These are phyloP conservation scores for Boletus reticulatus DNA, from an alignment of 768 basidiomycete species.

Conservation along the genomic window DNA sequence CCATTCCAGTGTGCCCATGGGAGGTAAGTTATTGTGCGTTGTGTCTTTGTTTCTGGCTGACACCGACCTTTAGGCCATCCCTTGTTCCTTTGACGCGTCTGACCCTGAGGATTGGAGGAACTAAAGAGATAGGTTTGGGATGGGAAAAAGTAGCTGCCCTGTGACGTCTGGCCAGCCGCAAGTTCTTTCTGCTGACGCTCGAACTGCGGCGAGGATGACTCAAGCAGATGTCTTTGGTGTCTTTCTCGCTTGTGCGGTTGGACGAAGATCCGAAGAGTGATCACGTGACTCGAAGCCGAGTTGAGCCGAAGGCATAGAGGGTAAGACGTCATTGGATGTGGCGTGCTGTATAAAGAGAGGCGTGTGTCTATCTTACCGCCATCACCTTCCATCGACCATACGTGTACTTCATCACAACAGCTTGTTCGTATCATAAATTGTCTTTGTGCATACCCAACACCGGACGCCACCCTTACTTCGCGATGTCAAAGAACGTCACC, in stretches of 20 bases:
- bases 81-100: constrained; percentile 47
- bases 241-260: background rate
- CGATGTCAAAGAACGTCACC: constrained; percentile 48
- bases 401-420: background rate
- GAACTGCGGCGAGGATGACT: too few species aligned
- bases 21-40: constrained; percentile 42
- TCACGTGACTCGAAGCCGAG: constrained; percentile 31
- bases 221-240: background rate
- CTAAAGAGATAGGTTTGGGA: constrained; percentile 13
- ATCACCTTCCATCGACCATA: constrained; percentile 7
- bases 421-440: constrained; percentile 12
- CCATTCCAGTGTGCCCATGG: constrained; percentile 99
- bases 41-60: background rate
- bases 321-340: constrained; percentile 22
- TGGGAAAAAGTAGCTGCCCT: constrained; percentile 24
- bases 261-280: constrained; percentile 5
- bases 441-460: constrained; percentile 10
- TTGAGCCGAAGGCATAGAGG: constrained; percentile 3
- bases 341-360: constrained; percentile 29
- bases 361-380: constrained; percentile 1
- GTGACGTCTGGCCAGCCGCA: constrained; percentile 4
- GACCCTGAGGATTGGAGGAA: constrained; percentile 11
- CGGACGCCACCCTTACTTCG: constrained; percentile 3
- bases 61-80: constrained; percentile 43
- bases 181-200: too few species aligned